phyloP scores from a whole-genome alignment of 2,329 filamentous ascomycete species.

The Neopestalotiopsis sp. region DNA sequence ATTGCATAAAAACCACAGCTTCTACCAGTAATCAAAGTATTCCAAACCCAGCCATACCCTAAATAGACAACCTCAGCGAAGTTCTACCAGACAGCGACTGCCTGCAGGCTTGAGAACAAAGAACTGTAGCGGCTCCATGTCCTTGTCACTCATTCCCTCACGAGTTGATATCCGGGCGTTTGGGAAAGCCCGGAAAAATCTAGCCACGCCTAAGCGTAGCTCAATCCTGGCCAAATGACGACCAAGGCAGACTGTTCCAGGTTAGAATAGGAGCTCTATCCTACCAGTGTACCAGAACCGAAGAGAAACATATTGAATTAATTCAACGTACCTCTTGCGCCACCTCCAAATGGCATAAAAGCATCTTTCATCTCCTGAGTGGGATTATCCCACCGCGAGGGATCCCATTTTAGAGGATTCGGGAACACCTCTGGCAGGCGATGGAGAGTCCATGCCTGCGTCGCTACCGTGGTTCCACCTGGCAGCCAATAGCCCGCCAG shows the following conservation, averaged over 20 bases:
- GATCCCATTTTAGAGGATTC: slow-evolving; percentile 35
- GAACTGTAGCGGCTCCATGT: slow-evolving; percentile 41
- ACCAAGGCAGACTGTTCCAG: slow-evolving; percentile 53
- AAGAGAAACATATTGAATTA: neutral
- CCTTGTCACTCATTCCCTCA: slow-evolving; percentile 41
- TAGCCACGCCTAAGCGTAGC: slow-evolving; percentile 54
- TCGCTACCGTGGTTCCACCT: slow-evolving; percentile 43
- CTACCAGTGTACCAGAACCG: neutral
- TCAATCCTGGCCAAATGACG: slow-evolving; percentile 63
- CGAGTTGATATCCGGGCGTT: slow-evolving; percentile 35
- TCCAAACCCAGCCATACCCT: no score
- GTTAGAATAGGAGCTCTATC: neutral
- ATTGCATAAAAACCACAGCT: no score
- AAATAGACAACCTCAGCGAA: neutral
- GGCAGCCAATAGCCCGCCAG: slow-evolving; percentile 47
- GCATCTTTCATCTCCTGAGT: slow-evolving; percentile 51
- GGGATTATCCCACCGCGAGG: slow-evolving; percentile 20
- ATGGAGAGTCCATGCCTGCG: slow-evolving; percentile 54
- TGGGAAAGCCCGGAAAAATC: slow-evolving; percentile 57
- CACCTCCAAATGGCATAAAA: slow-evolving; percentile 59
- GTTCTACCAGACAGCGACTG: slow-evolving; percentile 38
- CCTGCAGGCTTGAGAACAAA: slow-evolving; percentile 40
- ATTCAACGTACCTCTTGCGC: slow-evolving; percentile 45
- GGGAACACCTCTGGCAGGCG: slow-evolving; percentile 46
- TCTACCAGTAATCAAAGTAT: no score